Evolutionary conservation across 2,329 filamentous ascomycete genomes (phyloP), one percentile per base, ranked within the genome.

Genomic region (Onygenales sp.): DNA sequence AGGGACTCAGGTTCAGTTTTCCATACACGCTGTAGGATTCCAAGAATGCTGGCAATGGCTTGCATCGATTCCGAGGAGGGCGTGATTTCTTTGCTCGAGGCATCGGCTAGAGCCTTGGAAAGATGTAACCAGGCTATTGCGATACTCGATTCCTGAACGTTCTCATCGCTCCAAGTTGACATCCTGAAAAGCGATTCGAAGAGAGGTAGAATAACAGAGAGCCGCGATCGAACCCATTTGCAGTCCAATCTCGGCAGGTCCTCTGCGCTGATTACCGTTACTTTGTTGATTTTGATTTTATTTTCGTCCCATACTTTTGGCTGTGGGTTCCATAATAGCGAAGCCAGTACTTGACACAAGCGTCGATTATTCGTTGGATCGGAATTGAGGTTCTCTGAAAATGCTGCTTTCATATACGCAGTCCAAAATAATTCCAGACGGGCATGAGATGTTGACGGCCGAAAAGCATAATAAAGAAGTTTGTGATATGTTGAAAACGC

Each of bases 211-310:
- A 96, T 77, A 43, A 76, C 77, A 1, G 73, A 65, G 4, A 86
- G 74, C 56, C 88, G 88, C 54, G 81, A 85, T 51, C 92, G 82
- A 10, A 94, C 77, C 93, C 93, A 98, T 73, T 86, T 89, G 4
- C 87, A 77, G 62, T 97, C 90, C 6, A 97, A 74, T 6, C 84
- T 75, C 5, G 90, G 87, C n/a, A 98, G 74, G 55, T 96, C 89
- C n/a, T 84, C 81, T 0, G 84, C 77, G 17, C 86, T 81, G 54
- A 83, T 76, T 8, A 88, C 84, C 50, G 84, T 83, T 17, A 10
- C 47, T 13, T 49, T 40, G 36, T n/a, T 42, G 21, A 40, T 49
- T 32, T 32, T 39, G 36, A 40, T 40, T 32, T 40, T 49, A 57
- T 87, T 83, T 58, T 87, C 83, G 52, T 81, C 84, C 89, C 90